phyloP scores from a whole-genome alignment of 805 yeast species.

The Yarrowia osloensis region DNA sequence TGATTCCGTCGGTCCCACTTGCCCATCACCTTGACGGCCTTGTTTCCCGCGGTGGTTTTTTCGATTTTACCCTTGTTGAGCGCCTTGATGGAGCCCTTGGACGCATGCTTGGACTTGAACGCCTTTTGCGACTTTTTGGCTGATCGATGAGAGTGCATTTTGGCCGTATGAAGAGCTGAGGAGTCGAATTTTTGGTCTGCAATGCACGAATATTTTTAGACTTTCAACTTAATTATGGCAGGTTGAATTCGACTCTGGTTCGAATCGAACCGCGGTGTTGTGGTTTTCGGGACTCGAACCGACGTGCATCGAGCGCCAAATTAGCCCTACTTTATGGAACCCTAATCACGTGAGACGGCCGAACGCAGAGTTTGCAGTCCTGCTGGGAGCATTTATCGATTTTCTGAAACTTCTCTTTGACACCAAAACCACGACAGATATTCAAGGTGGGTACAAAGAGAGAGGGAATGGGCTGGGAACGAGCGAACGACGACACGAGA shows the following conservation, averaged over 20 bases:
- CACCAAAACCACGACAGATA: conserved; percentile 30
- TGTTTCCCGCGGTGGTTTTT: conserved; percentile 46
- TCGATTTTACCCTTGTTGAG: conserved; percentile 83
- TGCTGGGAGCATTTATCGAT: conserved; percentile 1
- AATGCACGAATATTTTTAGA: conserved; percentile 18
- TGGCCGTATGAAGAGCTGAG: background rate
- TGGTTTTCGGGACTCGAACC: too few species aligned
- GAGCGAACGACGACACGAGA: background rate
- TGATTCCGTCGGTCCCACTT: conserved; percentile 73
- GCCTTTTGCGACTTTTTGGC: conserved; percentile 86
- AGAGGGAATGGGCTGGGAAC: background rate
- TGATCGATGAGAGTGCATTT: conserved; percentile 64
- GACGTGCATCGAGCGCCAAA: background rate
- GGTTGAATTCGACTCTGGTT: background rate
- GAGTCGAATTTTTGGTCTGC: background rate
- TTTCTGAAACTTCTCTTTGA: conserved; percentile 22
- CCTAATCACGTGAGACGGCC: conserved; percentile 7
- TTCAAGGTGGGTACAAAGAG: conserved; percentile 23
- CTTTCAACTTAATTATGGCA: background rate
- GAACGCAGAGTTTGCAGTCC: conserved; percentile 9
- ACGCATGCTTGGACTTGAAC: conserved; percentile 87
- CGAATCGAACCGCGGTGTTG: too few species aligned
- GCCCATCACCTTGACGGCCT: conserved; percentile 45
- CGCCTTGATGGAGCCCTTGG: conserved; percentile 84
- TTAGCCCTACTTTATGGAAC: background rate